These are phyloP conservation scores for Marchantia polymorpha DNA, from an alignment of 225 moss, liverwort and hornwort species.

Conservation along the genomic window DNA sequence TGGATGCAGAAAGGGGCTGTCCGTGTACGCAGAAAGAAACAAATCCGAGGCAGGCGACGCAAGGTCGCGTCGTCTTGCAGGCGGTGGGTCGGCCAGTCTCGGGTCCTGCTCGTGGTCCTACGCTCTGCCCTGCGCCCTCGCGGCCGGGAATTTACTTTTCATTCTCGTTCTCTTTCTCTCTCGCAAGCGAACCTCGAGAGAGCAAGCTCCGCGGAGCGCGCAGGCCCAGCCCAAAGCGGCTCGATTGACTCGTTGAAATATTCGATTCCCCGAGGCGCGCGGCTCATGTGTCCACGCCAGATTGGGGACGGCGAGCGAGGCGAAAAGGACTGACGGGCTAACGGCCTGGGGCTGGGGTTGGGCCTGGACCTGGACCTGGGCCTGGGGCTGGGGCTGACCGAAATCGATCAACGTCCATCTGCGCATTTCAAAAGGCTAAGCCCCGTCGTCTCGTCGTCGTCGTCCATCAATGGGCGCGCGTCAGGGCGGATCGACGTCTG, in stretches of 20 bases:
- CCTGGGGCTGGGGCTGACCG: neutral
- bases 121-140: neutral
- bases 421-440: neutral
- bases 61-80: neutral
- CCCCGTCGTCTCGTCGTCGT: neutral
- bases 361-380: neutral
- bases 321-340: neutral
- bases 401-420: conserved; percentile 9
- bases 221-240: neutral
- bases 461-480: neutral
- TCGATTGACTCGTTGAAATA: neutral
- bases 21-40: neutral
- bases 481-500: neutral
- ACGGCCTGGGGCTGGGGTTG: neutral
- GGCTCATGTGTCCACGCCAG: neutral
- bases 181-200: conserved; percentile 16
- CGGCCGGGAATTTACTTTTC: neutral
- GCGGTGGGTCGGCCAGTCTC: neutral
- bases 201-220: conserved; percentile 3
- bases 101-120: neutral
- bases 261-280: neutral
- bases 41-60: neutral
- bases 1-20: neutral
- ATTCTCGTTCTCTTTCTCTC: neutral
- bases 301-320: neutral